Percentiles rank a stretch among this genome's conserved stretches.
These are phyloP conservation scores for Cryptosporidium sp. DNA, from an alignment of 169 alveolate species.

Conservation along the genomic window DNA sequence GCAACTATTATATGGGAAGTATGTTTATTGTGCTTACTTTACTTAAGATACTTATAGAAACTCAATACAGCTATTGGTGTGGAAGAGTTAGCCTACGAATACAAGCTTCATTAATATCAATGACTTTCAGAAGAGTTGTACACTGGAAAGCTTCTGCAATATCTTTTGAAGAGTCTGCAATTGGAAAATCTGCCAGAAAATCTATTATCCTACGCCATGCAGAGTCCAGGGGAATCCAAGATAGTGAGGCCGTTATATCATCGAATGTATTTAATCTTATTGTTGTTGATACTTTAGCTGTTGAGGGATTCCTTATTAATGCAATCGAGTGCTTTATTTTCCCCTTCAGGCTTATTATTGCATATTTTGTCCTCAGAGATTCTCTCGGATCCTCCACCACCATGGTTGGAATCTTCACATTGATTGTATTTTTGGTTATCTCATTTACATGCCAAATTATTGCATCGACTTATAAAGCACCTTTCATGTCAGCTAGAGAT, in stretches of 20 bases:
- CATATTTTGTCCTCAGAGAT: slow-evolving; percentile 62
- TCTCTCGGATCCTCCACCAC: slow-evolving; percentile 59
- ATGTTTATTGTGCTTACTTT: slow-evolving; percentile 25
- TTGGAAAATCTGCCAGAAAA: slow-evolving; percentile 69
- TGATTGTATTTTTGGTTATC: slow-evolving; percentile 29
- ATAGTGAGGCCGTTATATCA: slow-evolving; percentile 70
- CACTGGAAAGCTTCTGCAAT: slow-evolving; percentile 71
- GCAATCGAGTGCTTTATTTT: slow-evolving; percentile 61
- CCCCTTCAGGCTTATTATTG: slow-evolving; percentile 59
- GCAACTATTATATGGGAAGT: slow-evolving; percentile 38
- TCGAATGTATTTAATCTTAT: slow-evolving; percentile 64
- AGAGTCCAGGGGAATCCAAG: slow-evolving; percentile 67
- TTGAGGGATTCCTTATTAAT: slow-evolving; percentile 69
- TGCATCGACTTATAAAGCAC: slow-evolving; percentile 70
- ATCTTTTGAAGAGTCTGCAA: slow-evolving; percentile 18
- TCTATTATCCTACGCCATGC: slow-evolving; percentile 59
- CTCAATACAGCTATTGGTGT: slow-evolving; percentile 73
- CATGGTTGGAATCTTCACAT: slow-evolving; percentile 23
- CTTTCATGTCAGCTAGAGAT: slow-evolving; percentile 67
- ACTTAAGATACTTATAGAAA: slow-evolving; percentile 48
- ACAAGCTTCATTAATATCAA: slow-evolving; percentile 60
- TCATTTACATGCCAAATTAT: slow-evolving; percentile 64
- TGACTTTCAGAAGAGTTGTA: slow-evolving; percentile 69
- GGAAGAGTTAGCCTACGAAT: slow-evolving; percentile 70
- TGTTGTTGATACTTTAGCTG: slow-evolving; percentile 66